Percentiles rank a stretch among this genome's conserved stretches.
These are phyloP conservation scores for Venturiaceae sp. DNA, from an alignment of 2,329 filamentous ascomycete genomes.

Conservation along the genomic window DNA sequence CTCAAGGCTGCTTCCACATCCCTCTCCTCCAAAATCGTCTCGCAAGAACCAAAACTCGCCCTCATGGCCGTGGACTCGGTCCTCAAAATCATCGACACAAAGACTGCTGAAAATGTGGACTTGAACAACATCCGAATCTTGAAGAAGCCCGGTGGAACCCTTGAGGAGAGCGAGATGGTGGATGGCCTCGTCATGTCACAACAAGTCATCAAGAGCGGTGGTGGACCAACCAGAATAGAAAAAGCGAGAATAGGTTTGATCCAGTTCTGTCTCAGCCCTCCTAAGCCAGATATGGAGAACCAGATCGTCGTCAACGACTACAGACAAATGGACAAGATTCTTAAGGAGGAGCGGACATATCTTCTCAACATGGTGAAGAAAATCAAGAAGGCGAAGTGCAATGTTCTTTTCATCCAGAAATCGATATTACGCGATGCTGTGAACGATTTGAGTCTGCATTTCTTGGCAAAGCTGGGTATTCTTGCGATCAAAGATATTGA, in stretches of 20 bases:
- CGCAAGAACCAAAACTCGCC: conserved; percentile 92
- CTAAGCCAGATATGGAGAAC: conserved; percentile 99
- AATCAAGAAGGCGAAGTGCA: conserved; percentile 99
- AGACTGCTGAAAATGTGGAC: conserved; percentile 93
- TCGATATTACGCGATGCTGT: conserved; percentile 95
- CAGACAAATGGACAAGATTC: conserved; percentile 99
- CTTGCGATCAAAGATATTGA: conserved; percentile 96
- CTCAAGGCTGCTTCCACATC: conserved; percentile 96
- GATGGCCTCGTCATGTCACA: conserved; percentile 91
- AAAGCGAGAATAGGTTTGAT: conserved; percentile 96
- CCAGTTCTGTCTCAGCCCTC: conserved; percentile 96
- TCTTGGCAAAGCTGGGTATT: conserved; percentile 94
- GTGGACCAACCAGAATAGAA: conserved; percentile 86
- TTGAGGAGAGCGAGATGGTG: conserved; percentile 95
- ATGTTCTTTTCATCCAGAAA: conserved; percentile 96
- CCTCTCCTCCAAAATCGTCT: conserved; percentile 96
- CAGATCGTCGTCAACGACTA: conserved; percentile 99
- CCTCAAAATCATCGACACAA: conserved; percentile 88
- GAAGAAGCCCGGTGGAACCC: conserved; percentile 96
- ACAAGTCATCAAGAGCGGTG: conserved; percentile 84
- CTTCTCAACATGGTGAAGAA: conserved; percentile 99
- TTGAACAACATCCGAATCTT: conserved; percentile 93
- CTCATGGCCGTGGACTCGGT: conserved; percentile 98
- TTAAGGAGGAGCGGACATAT: conserved; percentile 98
- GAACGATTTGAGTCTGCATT: conserved; percentile 95